phyloP scores from a whole-genome alignment of 768 basidiomycete genomes.

The Rhizopogon roseolus region DNA sequence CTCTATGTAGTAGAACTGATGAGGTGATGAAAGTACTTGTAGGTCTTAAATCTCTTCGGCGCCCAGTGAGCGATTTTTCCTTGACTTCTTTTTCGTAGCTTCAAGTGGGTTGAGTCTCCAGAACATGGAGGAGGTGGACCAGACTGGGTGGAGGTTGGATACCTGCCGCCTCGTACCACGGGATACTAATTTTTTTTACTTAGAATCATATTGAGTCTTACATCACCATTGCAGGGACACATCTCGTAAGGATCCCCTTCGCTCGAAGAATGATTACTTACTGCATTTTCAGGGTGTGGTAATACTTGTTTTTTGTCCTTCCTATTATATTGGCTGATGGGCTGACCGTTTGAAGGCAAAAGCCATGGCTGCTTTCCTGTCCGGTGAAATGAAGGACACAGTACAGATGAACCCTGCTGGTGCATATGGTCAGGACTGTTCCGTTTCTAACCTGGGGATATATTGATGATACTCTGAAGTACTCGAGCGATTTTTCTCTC shows the following conservation, averaged over 20 bases:
- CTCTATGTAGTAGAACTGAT: constrained; percentile 6
- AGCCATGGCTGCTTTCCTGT: constrained; percentile 92
- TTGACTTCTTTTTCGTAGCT: constrained; percentile 35
- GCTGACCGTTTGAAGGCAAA: constrained; percentile 58
- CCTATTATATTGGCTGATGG: background rate
- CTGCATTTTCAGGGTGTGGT: constrained; percentile 60
- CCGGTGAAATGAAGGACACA: constrained; percentile 94
- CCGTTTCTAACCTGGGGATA: background rate
- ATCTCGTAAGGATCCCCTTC: constrained; percentile 50
- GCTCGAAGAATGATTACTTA: constrained; percentile 1
- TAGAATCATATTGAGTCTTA: constrained; percentile 84
- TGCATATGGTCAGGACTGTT: constrained; percentile 51
- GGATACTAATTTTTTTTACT: background rate
- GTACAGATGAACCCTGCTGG: constrained; percentile 82
- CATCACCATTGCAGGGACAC: constrained; percentile 81
- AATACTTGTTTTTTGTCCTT: constrained; percentile 19
- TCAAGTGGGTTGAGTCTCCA: constrained; percentile 96
- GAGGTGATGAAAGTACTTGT: constrained; percentile 70
- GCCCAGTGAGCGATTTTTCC: background rate
- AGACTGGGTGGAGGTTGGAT: constrained; percentile 83
- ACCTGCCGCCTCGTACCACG: background rate
- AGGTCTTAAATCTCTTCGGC: constrained; percentile 24
- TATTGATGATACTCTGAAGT: constrained; percentile 35
- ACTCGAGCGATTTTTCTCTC: constrained; percentile 84
- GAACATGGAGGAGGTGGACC: constrained; percentile 76